Evolutionary conservation across 2,329 filamentous ascomycete genomes (phyloP), one percentile per base, ranked within the genome.

Genomic region (Macrophomina pseudophaseolina): DNA sequence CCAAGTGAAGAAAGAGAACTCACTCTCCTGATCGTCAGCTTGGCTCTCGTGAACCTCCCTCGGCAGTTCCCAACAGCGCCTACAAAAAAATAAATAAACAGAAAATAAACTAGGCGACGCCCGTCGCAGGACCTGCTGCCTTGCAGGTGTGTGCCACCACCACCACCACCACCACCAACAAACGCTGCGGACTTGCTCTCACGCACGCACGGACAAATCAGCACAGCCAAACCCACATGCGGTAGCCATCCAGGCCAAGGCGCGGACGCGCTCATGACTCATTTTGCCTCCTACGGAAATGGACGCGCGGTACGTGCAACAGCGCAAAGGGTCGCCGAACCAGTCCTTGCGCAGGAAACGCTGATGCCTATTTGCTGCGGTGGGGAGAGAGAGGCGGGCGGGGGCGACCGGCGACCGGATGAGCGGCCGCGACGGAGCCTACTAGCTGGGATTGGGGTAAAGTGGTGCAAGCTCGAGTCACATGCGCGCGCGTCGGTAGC

Each of bases 401-500:
- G 23, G 23, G 23, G 23, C 23, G 23, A 1, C 4, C 42, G 11
- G 42, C 7, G 42, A 14, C 42, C 42, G 42, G 42, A 44, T 14
- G 42, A 44, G 42, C 42, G 42, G 42, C 42, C 42, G 38, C 8
- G 7, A 40, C 38, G 7, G 7, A 14, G 7, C 38, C 38, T 3
- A 14, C 38, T 16, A n/a, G 32, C 32, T 44, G 18, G n/a, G 14
- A 11, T 40, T 16, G 33, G 5, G 12, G 28, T 30, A 28, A 28
- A 53, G 9, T 7, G 30, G 5, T 35, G 28, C 12, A 1, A 28
- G 9, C 28, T 18, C 23, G 23, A 8, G 40, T 53, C 56, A 60
- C 32, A 32, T 60, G 56, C 28, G 16, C 56, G 56, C 56, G 56
- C 56, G 56, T 46, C 7, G n/a, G 30, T 60, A 60, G 56, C 56